Base-by-base conservation (phyloP, 441 rosid genomes). In the Adansonia gregorii region DNA sequence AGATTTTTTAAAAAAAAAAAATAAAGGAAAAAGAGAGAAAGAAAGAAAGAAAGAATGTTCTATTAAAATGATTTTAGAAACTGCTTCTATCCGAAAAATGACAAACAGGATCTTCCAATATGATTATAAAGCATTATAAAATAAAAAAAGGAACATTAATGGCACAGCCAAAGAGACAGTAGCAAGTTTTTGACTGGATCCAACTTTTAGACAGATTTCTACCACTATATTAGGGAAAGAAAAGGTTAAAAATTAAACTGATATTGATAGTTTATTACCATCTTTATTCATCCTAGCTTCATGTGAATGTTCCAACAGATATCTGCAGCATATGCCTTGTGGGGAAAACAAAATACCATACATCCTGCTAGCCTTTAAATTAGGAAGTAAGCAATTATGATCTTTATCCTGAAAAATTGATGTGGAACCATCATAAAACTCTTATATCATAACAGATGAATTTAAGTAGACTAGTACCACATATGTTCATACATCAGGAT, bases 41-140 rank as follows among this genome's bases (percentile, higher is more conserved):
- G 15, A 1, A 4, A 17, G 72, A 67, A 43, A 22, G 24, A 19
- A 67, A 48, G 22, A 20, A 67, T 68, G n/a, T 48, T 72, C 35
- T 35, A 58, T 35, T 15, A 39, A 73, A 35, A 72, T 9, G 3
- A 41, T 73, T 39, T 41, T 56, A 35, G 59, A 24, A 46, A 51
- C 41, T 17, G 67, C 11, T 45, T 45, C 46, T 9, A 19, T 19
- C 22, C 51, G 3, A 68, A 48, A 67, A 58, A 15, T 31, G 60
- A 12, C 22, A 66, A 69, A 12, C 59, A 66, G 56, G 60, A 46
- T 74, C 43, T 45, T 48, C 54, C 46, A 74, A 77, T 17, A 45
- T 12, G 27, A 67, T 67, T 6, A 0, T 46, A 69, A 64, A 45
- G 59, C 75, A 68, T 68, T 67, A 2, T 7, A 58, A 1, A 31